Percentiles rank a stretch among this genome's conserved stretches.
These are phyloP conservation scores for Physcomitrellopsis africana DNA, from an alignment of 225 moss, liverwort and hornwort species.

Conservation along the genomic window DNA sequence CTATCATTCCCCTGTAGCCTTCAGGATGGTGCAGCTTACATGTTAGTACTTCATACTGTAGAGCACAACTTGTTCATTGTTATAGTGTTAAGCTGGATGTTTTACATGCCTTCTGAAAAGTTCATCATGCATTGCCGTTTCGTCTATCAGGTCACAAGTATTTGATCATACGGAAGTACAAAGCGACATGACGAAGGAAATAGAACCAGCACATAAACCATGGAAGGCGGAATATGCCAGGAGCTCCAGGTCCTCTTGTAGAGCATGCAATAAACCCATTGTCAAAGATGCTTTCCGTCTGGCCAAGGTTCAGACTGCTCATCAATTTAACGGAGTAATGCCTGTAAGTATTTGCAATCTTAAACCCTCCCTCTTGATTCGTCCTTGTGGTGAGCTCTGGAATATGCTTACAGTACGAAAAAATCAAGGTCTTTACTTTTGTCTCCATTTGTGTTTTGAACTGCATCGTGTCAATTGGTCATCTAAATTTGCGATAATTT, in stretches of 20 bases:
- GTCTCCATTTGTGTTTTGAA: too few relatives aligned
- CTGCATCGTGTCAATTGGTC: too few relatives aligned
- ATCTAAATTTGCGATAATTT: too few relatives aligned
- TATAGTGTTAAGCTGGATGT: neutral
- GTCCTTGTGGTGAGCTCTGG: neutral
- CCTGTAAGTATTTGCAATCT: slow-evolving; percentile 35
- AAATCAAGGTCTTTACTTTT: too few relatives aligned
- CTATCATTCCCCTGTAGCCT: too few relatives aligned
- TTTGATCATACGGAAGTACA: neutral
- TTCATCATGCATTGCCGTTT: neutral
- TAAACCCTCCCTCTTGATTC: too few relatives aligned
- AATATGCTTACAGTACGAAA: too few relatives aligned
- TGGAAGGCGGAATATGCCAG: slow-evolving; percentile 71
- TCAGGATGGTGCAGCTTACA: neutral
- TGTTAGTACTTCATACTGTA: too few relatives aligned
- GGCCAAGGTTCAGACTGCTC: slow-evolving; percentile 59
- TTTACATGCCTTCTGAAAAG: too few relatives aligned
- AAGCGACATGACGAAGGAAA: slow-evolving; percentile 31
- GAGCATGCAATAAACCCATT: slow-evolving; percentile 46
- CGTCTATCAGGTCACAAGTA: slow-evolving; percentile 5
- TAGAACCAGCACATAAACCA: slow-evolving; percentile 38
- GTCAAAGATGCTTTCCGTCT: slow-evolving; percentile 60
- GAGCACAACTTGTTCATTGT: neutral
- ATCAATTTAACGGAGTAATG: slow-evolving; percentile 57
- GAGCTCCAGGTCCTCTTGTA: slow-evolving; percentile 57